Base-by-base conservation (phyloP, 345 rosid genomes). In the Ricinus communis region DNA sequence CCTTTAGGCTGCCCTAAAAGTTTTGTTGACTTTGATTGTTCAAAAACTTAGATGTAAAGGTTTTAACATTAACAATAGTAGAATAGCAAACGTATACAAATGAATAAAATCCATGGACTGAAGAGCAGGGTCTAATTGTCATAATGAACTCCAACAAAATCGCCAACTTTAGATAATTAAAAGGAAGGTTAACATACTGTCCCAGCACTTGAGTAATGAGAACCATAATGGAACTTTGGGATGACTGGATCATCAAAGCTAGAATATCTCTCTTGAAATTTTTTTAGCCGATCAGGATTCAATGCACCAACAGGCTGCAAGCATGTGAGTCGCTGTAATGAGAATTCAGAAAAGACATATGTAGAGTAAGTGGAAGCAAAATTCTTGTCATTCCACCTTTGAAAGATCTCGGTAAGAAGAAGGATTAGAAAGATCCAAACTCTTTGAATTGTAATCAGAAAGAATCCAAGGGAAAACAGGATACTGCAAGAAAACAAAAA, bases 391-490 rank as follows among this genome's bases (percentile, higher is more conserved):
- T 71, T 67, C 73, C 69, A 95, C 99, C 99, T 93, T 95, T 60
- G 97, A 93, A 66, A 95, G 96, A 85, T 95, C 98, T 70, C 99
- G 85, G 80, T 82, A 95, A 78, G 91, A 84, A 73, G 93, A 86
- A 71, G 99, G 90, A 79, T 88, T 84, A 54, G 93, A 74, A 83
- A 95, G 90, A 83, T 95, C 91, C 80, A 95, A 72, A 78, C 43
- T 82, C 79, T 86, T 82, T 47, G 99, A 93, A 77, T 71, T 81
- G 83, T 91, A 87, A 79, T 95, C 90, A 71, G 97, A 86, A 54
- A 93, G 91, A 77, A 95, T 81, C 99, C 99, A 95, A 27, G 99
- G 99, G 75, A 95, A 95, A 80, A 95, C 98, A 71, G 98, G 99
- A 85, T 95, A 95, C 99, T 95, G 91, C 85, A 85, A 66, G 73